These are phyloP conservation scores for Aegilops speltoides DNA, from an alignment of 176 grass and related monocot genomes.

Conservation along the genomic window DNA sequence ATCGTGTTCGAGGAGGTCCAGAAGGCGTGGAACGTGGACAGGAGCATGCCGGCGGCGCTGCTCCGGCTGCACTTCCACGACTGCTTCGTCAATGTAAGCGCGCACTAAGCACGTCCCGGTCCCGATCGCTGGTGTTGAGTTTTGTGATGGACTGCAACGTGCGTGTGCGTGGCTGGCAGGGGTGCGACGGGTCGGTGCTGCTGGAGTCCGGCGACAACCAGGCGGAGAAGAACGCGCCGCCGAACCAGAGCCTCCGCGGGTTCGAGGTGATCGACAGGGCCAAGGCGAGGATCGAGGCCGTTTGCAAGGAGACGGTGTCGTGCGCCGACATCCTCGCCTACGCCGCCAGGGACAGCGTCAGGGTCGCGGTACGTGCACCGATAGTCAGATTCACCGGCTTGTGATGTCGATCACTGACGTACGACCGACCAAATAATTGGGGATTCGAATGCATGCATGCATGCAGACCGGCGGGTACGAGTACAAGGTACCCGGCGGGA, in stretches of 20 bases:
- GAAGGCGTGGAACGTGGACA: constrained; percentile 11
- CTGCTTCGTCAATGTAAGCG: constrained; percentile 75
- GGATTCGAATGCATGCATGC: neutral
- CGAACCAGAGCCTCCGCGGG: constrained; percentile 32
- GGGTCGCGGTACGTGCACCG: constrained; percentile 1
- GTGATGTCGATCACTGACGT: neutral
- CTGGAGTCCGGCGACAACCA: constrained; percentile 21
- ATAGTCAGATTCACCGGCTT: neutral
- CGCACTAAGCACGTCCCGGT: neutral
- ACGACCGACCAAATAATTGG: too few species aligned
- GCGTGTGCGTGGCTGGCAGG: neutral
- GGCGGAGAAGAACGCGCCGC: constrained; percentile 46
- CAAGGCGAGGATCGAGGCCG: constrained; percentile 29
- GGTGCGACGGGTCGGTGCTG: constrained; percentile 44
- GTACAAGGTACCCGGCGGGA: constrained; percentile 47
- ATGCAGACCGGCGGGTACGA: constrained; percentile 49
- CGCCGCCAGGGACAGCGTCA: constrained; percentile 56
- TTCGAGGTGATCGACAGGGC: constrained; percentile 23
- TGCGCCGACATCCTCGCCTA: constrained; percentile 43
- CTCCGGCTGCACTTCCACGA: constrained; percentile 88
- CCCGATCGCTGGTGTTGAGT: neutral
- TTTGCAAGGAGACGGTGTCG: constrained; percentile 23
- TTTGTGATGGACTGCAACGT: too few species aligned
- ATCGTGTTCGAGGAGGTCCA: constrained; percentile 37
- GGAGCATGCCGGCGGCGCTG: constrained; percentile 34